Conservation (phyloP, 1,139 yeast genomes). For the Meyerozyma carpophila region DNA sequence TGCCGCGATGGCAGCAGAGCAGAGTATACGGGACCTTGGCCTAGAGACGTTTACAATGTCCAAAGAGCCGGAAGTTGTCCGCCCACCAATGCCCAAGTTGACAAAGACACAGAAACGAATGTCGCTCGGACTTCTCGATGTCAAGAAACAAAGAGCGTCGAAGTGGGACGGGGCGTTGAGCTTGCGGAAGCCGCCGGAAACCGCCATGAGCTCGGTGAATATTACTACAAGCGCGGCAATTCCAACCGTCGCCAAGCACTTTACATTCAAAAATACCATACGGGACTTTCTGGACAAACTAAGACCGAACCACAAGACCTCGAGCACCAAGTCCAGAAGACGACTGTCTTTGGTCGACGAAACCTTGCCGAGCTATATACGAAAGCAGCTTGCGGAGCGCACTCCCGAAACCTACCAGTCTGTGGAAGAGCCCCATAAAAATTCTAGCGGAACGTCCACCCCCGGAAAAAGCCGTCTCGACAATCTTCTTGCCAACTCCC, state of each 20-base stretch:
- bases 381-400: constrained; percentile 20
- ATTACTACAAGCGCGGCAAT: constrained; percentile 28
- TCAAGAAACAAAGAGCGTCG: constrained; percentile 1
- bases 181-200: constrained; percentile 27
- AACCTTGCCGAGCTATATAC: constrained; percentile 34
- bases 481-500: constrained; percentile 34
- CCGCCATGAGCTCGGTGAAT: constrained; percentile 28
- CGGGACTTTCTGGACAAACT: constrained; percentile 12
- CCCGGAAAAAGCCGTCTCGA: constrained; percentile 19
- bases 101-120: constrained; percentile 21
- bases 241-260: background rate
- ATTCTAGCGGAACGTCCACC: background rate
- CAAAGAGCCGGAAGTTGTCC: background rate
- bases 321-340: constrained; percentile 9
- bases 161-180: constrained; percentile 5
- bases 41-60: constrained; percentile 1
- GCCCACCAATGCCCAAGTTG: constrained; percentile 14
- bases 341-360: constrained; percentile 36
- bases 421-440: background rate
- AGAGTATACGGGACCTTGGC: background rate
- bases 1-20: background rate
- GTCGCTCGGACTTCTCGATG: constrained; percentile 29
- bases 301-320: constrained; percentile 1
- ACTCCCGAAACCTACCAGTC: background rate
- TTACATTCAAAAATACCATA: constrained; percentile 6